These are phyloP conservation scores for Coemansia guatemalensis DNA, from an alignment of 192 early-diverging fungal genomes.

Conservation along the genomic window DNA sequence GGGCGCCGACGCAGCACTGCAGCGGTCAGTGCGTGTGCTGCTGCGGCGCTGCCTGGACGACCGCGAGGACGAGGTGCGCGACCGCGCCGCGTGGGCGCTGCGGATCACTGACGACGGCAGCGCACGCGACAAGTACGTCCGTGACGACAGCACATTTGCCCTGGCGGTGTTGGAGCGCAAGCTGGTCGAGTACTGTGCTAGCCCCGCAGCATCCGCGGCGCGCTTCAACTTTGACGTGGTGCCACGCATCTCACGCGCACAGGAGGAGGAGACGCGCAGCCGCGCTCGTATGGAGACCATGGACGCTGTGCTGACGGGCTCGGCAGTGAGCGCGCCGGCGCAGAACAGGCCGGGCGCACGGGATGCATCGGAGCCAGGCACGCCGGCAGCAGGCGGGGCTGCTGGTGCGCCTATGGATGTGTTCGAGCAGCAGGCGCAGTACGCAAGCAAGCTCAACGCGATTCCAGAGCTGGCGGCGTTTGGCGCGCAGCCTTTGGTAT, in stretches of 20 bases:
- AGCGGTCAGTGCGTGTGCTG: slow-evolving; percentile 78
- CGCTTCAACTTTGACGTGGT: slow-evolving; percentile 78
- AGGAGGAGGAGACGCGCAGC: slow-evolving; percentile 79
- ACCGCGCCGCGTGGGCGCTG: slow-evolving; percentile 89
- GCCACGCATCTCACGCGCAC: slow-evolving; percentile 80
- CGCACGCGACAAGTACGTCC: slow-evolving; percentile 67
- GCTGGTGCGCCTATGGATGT: slow-evolving; percentile 28
- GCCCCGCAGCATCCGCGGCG: slow-evolving; percentile 56
- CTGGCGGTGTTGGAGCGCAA: slow-evolving; percentile 82
- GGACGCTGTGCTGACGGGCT: slow-evolving; percentile 48
- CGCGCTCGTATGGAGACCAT: slow-evolving; percentile 54
- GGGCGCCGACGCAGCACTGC: slow-evolving; percentile 66
- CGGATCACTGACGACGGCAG: slow-evolving; percentile 70
- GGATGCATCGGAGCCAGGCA: slow-evolving; percentile 6
- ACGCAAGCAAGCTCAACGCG: slow-evolving; percentile 72
- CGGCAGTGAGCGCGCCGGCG: slow-evolving; percentile 26
- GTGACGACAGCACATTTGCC: slow-evolving; percentile 86
- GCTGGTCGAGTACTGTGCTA: slow-evolving; percentile 83
- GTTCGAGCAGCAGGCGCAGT: slow-evolving; percentile 64
- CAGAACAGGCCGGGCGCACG: slow-evolving; percentile 1
- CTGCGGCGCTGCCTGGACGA: slow-evolving; percentile 95
- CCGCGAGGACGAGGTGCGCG: slow-evolving; percentile 97
- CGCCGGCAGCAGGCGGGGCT: slow-evolving; percentile 6
- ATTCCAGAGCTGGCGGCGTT: slow-evolving; percentile 84
- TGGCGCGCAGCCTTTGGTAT: slow-evolving; percentile 73